phyloP scores from a whole-genome alignment of 108 stramenopile genomes.

The Cyclotella choctawhatcheeana region DNA sequence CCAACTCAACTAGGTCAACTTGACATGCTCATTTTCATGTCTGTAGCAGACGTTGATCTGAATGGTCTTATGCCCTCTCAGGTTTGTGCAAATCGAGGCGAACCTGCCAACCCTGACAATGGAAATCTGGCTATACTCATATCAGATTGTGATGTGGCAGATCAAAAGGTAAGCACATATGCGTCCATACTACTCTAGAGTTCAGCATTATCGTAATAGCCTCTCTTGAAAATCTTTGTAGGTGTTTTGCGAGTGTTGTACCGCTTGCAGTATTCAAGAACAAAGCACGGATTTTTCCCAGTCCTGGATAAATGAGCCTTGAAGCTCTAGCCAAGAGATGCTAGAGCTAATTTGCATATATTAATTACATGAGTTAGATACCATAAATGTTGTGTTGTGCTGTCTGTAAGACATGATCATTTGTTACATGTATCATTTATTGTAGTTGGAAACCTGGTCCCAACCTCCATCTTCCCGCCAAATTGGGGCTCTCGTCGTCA shows the following conservation, averaged over 20 bases:
- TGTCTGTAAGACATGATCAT: too few species aligned
- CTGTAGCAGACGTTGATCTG: conserved; percentile 52
- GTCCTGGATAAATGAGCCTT: too few species aligned
- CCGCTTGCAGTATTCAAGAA: neutral
- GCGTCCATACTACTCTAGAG: too few species aligned
- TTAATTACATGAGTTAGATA: too few species aligned
- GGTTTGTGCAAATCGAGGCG: conserved; percentile 40
- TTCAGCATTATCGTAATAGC: too few species aligned
- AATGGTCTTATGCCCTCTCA: conserved; percentile 60
- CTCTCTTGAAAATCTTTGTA: neutral
- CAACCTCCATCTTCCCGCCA: neutral
- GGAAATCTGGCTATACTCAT: conserved; percentile 14
- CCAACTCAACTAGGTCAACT: conserved; percentile 57
- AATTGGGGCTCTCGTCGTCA: neutral
- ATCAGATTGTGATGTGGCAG: neutral
- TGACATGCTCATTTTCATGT: conserved; percentile 44
- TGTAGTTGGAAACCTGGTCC: too few species aligned
- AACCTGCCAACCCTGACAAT: conserved; percentile 5
- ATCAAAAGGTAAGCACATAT: conserved; percentile 4
- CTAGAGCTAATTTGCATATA: too few species aligned
- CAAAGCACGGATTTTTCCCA: neutral
- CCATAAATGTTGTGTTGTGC: too few species aligned
- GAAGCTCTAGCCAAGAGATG: too few species aligned
- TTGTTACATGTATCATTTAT: too few species aligned
- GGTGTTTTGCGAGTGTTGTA: conserved; percentile 19